Evolutionary conservation across 129 eudicot species (phyloP).

Genomic region (Tagetes erecta): DNA sequence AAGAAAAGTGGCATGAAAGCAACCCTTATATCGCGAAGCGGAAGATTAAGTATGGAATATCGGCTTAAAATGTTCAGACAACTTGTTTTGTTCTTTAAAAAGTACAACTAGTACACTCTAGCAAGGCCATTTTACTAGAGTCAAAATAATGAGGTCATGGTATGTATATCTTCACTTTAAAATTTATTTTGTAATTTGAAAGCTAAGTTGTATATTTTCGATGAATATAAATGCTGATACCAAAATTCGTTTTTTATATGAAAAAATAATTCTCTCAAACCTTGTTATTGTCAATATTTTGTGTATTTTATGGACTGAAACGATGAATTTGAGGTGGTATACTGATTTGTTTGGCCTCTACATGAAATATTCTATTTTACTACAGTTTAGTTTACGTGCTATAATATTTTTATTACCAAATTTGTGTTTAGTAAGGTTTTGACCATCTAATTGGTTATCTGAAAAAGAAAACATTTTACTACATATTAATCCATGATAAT

Average conservation of each 20-base stretch:
- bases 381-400: neutral
- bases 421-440: no score
- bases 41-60: constrained; percentile 4
- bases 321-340: constrained; percentile 27
- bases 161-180: no score
- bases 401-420: neutral
- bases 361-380: constrained; percentile 1
- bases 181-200: constrained; percentile 15
- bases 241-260: constrained; percentile 20
- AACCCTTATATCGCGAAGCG: constrained; percentile 25
- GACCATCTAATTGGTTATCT: no score
- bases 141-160: constrained; percentile 12
- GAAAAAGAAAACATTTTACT: neutral
- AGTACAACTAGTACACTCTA: constrained; percentile 25
- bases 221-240: constrained; percentile 13
- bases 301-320: neutral
- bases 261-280: neutral
- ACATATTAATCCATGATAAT: neutral
- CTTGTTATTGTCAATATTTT: constrained; percentile 25
- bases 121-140: neutral
- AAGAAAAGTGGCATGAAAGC: constrained; percentile 29
- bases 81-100: constrained; percentile 10
- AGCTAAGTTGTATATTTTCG: constrained; percentile 7
- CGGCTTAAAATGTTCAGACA: constrained; percentile 15
- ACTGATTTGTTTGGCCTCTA: constrained; percentile 14